Percentiles rank a stretch among this genome's conserved stretches.
phyloP scores from a whole-genome alignment of 2,329 filamentous ascomycete genomes.

The Aspergillus caelatus region DNA sequence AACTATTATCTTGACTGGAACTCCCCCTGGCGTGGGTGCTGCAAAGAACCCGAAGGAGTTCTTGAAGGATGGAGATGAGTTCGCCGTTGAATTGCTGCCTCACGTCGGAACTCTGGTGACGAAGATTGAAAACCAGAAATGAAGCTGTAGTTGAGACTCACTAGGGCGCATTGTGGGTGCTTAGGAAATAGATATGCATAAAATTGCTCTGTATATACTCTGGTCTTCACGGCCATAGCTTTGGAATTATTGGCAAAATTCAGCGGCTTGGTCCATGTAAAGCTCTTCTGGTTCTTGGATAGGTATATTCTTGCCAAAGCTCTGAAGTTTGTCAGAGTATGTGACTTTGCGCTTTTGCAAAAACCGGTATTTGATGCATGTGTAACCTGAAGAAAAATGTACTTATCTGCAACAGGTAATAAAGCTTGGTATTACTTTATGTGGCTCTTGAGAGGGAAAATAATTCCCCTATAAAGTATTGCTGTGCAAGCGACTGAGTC shows the following conservation, averaged over 20 bases:
- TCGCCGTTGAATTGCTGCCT: slow-evolving; percentile 53
- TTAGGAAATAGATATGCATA: background rate
- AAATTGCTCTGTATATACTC: background rate
- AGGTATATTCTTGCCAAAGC: background rate
- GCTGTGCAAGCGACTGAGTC: background rate
- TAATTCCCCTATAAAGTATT: too few relatives aligned
- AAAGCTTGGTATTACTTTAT: too few relatives aligned
- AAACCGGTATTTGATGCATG: too few relatives aligned
- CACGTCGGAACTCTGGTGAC: slow-evolving; percentile 54
- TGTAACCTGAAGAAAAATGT: too few relatives aligned
- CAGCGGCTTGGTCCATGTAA: background rate
- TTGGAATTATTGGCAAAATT: background rate
- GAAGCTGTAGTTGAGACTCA: background rate
- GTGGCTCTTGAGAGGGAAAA: too few relatives aligned
- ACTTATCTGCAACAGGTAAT: too few relatives aligned
- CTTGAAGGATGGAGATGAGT: slow-evolving; percentile 50
- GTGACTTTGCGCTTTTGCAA: background rate
- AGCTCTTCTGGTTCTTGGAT: background rate
- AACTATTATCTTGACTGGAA: slow-evolving; percentile 49
- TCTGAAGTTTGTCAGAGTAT: background rate
- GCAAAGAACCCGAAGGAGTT: slow-evolving; percentile 46
- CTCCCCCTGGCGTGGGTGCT: slow-evolving; percentile 46
- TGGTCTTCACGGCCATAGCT: background rate
- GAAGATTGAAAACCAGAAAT: slow-evolving; percentile 41
- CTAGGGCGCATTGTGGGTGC: background rate